A percentile compares a stretch with the other conserved stretches of the same genome.
phyloP scores from a whole-genome alignment of 169 alveolate genomes.

The Cryptosporidium sp. region DNA sequence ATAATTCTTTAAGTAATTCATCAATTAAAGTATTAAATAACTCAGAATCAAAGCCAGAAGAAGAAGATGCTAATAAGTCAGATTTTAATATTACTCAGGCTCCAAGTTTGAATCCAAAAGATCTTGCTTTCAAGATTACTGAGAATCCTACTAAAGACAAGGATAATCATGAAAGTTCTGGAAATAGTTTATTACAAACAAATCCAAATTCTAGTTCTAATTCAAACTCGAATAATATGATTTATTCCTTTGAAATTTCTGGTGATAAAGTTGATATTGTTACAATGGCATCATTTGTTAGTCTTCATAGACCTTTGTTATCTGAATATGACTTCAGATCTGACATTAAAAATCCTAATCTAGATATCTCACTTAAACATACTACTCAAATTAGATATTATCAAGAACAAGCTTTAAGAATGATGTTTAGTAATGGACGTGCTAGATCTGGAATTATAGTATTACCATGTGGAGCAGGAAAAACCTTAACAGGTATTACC shows the following conservation, averaged over 20 bases:
- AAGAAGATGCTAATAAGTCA: constrained; percentile 1
- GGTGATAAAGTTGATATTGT: constrained; percentile 89
- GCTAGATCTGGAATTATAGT: constrained; percentile 99
- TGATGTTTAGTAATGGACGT: constrained; percentile 97
- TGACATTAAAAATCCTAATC: constrained; percentile 88
- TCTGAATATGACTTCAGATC: constrained; percentile 97
- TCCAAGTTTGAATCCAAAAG: constrained; percentile 54
- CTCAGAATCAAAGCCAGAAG: not conserved
- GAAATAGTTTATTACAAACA: not conserved
- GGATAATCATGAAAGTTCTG: not conserved
- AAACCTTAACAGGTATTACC: constrained; percentile 98
- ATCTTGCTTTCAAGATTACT: constrained; percentile 39
- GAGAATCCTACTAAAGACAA: constrained; percentile 8
- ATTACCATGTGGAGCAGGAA: constrained; percentile 99
- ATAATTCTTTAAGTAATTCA: not conserved
- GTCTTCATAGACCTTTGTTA: constrained; percentile 93
- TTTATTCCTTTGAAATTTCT: constrained; percentile 90
- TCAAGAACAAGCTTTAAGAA: constrained; percentile 95
- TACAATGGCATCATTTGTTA: constrained; percentile 89
- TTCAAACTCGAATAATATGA: constrained; percentile 51
- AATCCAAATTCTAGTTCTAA: not conserved
- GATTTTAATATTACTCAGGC: constrained; percentile 58
- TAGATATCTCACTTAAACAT: constrained; percentile 91
- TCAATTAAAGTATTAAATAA: not conserved
- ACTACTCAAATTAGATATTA: constrained; percentile 93